Evolutionary conservation across 768 basidiomycete species (phyloP).

Genomic region (Pulveroboletus ravenelii): DNA sequence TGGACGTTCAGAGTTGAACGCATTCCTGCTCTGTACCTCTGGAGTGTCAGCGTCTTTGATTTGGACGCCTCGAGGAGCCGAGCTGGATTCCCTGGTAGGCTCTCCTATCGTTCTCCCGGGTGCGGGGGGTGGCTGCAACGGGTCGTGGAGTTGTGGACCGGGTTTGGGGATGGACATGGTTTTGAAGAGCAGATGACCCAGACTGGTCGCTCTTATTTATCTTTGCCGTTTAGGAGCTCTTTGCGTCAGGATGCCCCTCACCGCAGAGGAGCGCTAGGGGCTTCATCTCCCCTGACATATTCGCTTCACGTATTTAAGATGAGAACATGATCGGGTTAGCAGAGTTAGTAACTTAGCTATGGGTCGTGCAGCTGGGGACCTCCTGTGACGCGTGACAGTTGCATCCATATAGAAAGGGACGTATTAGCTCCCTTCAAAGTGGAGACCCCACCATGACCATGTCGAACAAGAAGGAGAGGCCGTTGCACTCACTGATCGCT

Average conservation of each 20-base stretch:
- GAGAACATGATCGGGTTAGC: too few relatives aligned
- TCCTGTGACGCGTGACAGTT: too few relatives aligned
- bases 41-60: background rate
- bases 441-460: conserved; percentile 20
- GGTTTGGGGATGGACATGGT: conserved; percentile 31
- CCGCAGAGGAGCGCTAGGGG: too few relatives aligned
- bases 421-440: too few relatives aligned
- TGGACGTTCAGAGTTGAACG: conserved; percentile 33
- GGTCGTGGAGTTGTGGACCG: conserved; percentile 37
- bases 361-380: too few relatives aligned
- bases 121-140: conserved; percentile 46
- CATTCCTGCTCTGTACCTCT: conserved; percentile 14
- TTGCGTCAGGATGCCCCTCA: too few relatives aligned
- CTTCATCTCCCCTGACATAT: too few relatives aligned
- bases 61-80: background rate
- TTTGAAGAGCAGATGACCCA: background rate
- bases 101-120: background rate
- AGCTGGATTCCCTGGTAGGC: background rate
- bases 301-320: too few relatives aligned
- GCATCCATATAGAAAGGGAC: too few relatives aligned
- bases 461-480: conserved; percentile 69
- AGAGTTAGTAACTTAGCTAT: too few relatives aligned
- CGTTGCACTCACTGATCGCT: conserved; percentile 81
- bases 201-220: conserved; percentile 14
- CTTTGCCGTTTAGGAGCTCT: background rate